These are phyloP conservation scores for Phytophthora pistaciae DNA, from an alignment of 352 stramenopile species.

Conservation along the genomic window DNA sequence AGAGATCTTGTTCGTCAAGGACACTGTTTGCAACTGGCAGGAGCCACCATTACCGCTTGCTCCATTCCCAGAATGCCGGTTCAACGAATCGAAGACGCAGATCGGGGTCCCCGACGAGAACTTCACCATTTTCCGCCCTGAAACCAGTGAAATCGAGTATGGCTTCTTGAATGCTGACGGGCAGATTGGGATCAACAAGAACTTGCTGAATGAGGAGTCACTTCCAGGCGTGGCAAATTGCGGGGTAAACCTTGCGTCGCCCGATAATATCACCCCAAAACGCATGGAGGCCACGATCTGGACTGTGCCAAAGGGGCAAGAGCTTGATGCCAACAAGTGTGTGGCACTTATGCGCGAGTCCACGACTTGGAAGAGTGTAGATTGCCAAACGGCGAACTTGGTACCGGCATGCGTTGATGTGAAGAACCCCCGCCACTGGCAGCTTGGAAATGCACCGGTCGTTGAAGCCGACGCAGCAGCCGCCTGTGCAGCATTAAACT, in stretches of 20 bases:
- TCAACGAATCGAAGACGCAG: constrained; percentile 50
- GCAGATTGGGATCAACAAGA: constrained; percentile 70
- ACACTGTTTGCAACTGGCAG: constrained; percentile 80
- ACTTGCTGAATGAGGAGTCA: constrained; percentile 73
- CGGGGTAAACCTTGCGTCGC: constrained; percentile 82
- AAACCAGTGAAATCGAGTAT: constrained; percentile 90
- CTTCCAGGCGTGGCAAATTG: constrained; percentile 74
- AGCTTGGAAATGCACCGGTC: constrained; percentile 36
- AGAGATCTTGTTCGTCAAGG: constrained; percentile 82
- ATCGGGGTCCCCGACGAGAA: constrained; percentile 52
- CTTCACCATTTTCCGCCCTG: constrained; percentile 77
- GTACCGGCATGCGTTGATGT: constrained; percentile 49
- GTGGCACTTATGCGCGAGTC: constrained; percentile 54
- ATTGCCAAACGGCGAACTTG: constrained; percentile 57
- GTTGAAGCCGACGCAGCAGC: constrained; percentile 43
- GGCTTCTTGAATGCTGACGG: constrained; percentile 84
- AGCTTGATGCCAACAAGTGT: constrained; percentile 52
- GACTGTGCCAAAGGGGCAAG: constrained; percentile 43
- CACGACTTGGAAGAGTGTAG: constrained; percentile 61
- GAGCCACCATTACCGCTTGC: constrained; percentile 71
- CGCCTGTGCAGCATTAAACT: constrained; percentile 28
- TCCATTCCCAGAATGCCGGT: constrained; percentile 67
- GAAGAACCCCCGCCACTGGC: constrained; percentile 45
- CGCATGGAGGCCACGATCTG: constrained; percentile 85
- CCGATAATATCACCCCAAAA: constrained; percentile 85